These are phyloP conservation scores for Annulohypoxylon stygium DNA, from an alignment of 495 filamentous ascomycete species.

Conservation along the genomic window DNA sequence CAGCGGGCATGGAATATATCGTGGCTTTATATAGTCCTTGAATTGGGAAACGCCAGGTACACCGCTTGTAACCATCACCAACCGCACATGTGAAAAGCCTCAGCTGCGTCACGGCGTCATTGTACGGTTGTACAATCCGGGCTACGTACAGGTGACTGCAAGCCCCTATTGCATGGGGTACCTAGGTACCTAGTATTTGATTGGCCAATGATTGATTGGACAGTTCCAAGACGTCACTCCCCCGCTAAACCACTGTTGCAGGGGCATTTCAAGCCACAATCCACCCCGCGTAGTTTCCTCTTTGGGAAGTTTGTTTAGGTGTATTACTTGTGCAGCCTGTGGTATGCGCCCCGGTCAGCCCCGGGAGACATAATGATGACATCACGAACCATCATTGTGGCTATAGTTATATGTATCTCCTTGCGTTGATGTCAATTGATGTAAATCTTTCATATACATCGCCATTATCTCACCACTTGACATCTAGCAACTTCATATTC, in stretches of 20 bases:
- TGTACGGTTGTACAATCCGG: not conserved
- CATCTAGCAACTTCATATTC: not conserved
- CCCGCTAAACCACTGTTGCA: constrained; percentile 24
- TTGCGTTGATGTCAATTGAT: not conserved
- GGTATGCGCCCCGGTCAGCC: not conserved
- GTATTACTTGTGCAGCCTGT: not conserved
- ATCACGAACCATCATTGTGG: constrained; percentile 37
- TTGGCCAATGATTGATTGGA: not conserved
- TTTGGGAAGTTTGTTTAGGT: constrained; percentile 30
- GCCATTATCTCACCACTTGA: not conserved
- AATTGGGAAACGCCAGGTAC: no score
- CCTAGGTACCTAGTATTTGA: not conserved
- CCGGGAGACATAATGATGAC: constrained; percentile 38
- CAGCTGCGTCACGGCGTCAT: constrained; percentile 10
- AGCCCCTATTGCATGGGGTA: not conserved
- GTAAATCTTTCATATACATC: not conserved
- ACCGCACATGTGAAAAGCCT: constrained; percentile 17
- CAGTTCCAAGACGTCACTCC: constrained; percentile 37
- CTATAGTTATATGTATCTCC: not conserved
- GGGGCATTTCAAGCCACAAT: constrained; percentile 4
- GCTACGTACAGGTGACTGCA: not conserved
- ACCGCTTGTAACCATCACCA: not conserved
- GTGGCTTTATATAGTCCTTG: not conserved
- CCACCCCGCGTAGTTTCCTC: constrained; percentile 26
- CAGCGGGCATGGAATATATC: no score